These are phyloP conservation scores for Pythium brassicae DNA, from an alignment of 352 stramenopile genomes.

Conservation along the genomic window DNA sequence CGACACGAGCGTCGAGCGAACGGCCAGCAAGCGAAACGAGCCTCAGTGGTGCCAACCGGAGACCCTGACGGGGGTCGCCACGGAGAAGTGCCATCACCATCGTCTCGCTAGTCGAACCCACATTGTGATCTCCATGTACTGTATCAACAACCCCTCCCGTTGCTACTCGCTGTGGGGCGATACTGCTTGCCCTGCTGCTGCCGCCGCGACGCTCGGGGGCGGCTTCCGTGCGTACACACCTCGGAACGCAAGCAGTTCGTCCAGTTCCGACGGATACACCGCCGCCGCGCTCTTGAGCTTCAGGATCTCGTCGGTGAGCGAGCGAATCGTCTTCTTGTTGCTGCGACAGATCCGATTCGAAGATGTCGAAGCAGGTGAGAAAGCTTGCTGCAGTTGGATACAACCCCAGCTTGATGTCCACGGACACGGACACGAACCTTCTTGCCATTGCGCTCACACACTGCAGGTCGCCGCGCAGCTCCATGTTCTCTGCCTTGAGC, in stretches of 20 bases:
- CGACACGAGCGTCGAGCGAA: no score
- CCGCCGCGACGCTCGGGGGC: no score
- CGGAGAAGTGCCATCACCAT: no score
- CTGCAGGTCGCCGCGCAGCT: slow-evolving; percentile 29
- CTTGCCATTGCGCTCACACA: slow-evolving; percentile 8
- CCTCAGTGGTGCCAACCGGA: not conserved
- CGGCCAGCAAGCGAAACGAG: not conserved
- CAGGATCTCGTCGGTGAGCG: slow-evolving; percentile 41
- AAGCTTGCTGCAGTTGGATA: not conserved
- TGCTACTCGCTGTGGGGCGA: no score
- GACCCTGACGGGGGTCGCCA: not conserved
- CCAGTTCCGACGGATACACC: slow-evolving; percentile 6
- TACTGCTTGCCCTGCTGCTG: no score
- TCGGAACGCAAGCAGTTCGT: slow-evolving; percentile 9
- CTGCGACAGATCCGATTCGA: slow-evolving; percentile 10
- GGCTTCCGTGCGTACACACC: not conserved
- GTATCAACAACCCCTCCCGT: no score
- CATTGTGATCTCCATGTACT: no score
- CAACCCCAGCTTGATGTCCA: not conserved
- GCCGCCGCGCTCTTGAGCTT: slow-evolving; percentile 34
- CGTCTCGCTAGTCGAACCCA: no score
- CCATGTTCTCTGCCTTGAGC: slow-evolving; percentile 33
- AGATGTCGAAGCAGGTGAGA: not conserved
- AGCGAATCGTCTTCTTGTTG: slow-evolving; percentile 41
- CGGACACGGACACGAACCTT: slow-evolving; percentile 6